Evolutionary conservation across 2,329 filamentous ascomycete genomes (phyloP), one percentile per base, ranked within the genome.

Genomic region (Sporothrix brunneoviolacea): DNA sequence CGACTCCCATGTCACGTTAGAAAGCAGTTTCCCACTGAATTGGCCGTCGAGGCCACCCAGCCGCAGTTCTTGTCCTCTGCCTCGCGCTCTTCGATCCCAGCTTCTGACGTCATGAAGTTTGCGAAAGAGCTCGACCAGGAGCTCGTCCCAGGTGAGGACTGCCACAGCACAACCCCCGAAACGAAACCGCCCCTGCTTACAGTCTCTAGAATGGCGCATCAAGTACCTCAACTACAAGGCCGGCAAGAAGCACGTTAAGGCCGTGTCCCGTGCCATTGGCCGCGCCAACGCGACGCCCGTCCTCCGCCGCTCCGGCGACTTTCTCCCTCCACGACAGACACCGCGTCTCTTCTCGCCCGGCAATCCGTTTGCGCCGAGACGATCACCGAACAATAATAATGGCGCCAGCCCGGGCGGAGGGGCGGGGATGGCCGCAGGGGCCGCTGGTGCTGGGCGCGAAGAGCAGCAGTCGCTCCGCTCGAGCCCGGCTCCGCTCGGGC

Each of bases 161-260:
- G 24, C 24, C 24, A 10, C 24, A 10, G 28, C 7, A 16, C 30
- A 15, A 18, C 21, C 22, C 22, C 18, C 12, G 22, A 8, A 9
- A 21, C 19, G n/a, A 19, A 7, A 7, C 12, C 13, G 3, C 3
- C 19, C 8, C 24, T 19, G 8, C 41, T 50, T 19, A 45, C 45
- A 18, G 8, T n/a, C 19, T 22, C 3, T 58, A 84, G 81, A 97
- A 79, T 97, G 91, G 91, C 82, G 87, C 62, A 79, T 84, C 66
- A 95, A 95, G 68, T 97, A 96, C 67, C 78, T 97, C 60, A 82
- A 96, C 69, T 97, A 97, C 75, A 95, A 95, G 76, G 83, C 83
- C 51, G 91, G 90, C 54, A 97, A 97, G 71, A 96, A 96, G 71
- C 85, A 90, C 64, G 77, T 97, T 67, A 97, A 96, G 68, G 83